phyloP scores from a whole-genome alignment of 805 yeast species.

The Wickerhamomyces xylosicus region DNA sequence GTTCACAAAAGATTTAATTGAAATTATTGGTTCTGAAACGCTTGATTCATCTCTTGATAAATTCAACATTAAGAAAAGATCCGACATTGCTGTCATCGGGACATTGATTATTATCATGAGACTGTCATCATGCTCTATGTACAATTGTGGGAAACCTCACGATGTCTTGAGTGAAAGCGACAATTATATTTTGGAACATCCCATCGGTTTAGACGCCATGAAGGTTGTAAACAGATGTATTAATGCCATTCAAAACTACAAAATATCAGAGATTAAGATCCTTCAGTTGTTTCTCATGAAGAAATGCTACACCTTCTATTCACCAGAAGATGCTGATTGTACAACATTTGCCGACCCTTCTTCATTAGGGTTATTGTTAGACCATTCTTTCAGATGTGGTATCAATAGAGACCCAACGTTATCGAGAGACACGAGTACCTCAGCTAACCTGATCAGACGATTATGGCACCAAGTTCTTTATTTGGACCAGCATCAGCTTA shows the following conservation, averaged over 20 bases:
- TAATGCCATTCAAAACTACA: constrained; percentile 9
- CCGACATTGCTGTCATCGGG: constrained; percentile 14
- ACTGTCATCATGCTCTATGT: constrained; percentile 12
- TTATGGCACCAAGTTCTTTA: constrained; percentile 15
- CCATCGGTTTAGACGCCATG: constrained; percentile 6
- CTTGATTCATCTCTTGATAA: no score
- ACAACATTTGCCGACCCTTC: constrained; percentile 9
- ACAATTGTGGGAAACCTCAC: constrained; percentile 12
- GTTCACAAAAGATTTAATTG: constrained; percentile 6
- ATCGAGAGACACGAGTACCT: constrained; percentile 2
- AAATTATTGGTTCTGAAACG: constrained; percentile 12
- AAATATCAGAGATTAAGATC: constrained; percentile 6
- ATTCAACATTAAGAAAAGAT: constrained; percentile 10
- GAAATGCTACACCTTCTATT: constrained; percentile 8
- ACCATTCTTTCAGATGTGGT: constrained; percentile 13
- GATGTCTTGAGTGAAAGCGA: constrained; percentile 4
- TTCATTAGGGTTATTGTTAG: constrained; percentile 12
- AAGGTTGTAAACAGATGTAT: constrained; percentile 7
- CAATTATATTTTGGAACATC: constrained; percentile 12
- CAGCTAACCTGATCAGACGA: constrained; percentile 13
- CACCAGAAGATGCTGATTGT: constrained; percentile 19
- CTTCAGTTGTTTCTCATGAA: constrained; percentile 14
- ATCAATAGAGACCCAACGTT: constrained; percentile 15
- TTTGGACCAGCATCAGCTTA: constrained; percentile 13
- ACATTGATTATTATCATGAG: constrained; percentile 15